Evolutionary conservation across 768 basidiomycete species (phyloP).

Genomic region (Cubamyces sp.): DNA sequence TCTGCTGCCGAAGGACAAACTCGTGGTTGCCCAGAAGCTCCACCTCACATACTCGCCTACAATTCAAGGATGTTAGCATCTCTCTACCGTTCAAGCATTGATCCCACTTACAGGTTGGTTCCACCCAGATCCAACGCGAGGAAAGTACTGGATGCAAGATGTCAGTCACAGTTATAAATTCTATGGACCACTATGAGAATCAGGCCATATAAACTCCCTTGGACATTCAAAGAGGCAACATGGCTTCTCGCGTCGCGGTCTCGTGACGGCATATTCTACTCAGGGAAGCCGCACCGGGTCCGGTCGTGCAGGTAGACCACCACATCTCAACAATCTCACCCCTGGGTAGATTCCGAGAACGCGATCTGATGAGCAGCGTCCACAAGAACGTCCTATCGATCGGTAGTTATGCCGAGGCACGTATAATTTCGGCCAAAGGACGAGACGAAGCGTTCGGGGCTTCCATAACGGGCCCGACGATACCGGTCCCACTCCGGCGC

Average conservation of each 20-base stretch:
- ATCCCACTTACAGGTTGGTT: slow-evolving; percentile 82
- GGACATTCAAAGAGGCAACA: background rate
- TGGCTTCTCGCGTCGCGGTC: slow-evolving; percentile 3
- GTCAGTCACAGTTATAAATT: background rate
- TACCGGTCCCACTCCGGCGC: slow-evolving; percentile 21
- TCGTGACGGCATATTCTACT: background rate
- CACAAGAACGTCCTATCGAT: slow-evolving; percentile 19
- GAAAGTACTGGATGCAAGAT: slow-evolving; percentile 68
- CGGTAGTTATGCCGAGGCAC: slow-evolving; percentile 11
- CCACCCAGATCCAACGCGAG: slow-evolving; percentile 96
- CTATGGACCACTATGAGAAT: too few relatives aligned
- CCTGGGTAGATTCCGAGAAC: background rate
- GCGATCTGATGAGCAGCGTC: slow-evolving; percentile 16
- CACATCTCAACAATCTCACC: background rate
- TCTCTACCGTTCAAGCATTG: background rate
- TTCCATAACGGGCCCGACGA: slow-evolving; percentile 21
- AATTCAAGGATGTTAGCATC: background rate
- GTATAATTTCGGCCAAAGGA: slow-evolving; percentile 16
- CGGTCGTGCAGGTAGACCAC: background rate
- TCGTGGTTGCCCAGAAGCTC: slow-evolving; percentile 87
- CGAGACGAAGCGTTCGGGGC: slow-evolving; percentile 5
- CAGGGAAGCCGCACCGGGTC: background rate
- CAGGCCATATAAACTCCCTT: too few relatives aligned
- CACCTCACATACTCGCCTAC: slow-evolving; percentile 93
- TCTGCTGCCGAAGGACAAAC: slow-evolving; percentile 90